Percentiles rank a stretch among this genome's conserved stretches.
Conservation (phyloP, 2,329 filamentous ascomycete species). For the Karstenula rhodostoma region DNA sequence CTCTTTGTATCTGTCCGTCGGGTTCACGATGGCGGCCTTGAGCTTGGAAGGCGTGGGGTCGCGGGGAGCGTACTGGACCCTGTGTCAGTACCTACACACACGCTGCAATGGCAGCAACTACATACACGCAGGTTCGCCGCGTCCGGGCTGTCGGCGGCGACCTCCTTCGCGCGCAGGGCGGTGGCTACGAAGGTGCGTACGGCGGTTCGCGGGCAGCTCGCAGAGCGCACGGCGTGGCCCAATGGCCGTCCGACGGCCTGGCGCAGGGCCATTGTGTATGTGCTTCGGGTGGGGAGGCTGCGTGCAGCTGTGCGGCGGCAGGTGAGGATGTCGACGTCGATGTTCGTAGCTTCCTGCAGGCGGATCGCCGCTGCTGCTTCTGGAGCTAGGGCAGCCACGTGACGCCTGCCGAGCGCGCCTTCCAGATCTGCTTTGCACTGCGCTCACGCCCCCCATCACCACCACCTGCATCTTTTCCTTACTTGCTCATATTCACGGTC, state of each 20-base stretch:
- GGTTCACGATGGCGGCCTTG: slow-evolving; percentile 83
- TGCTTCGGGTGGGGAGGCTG: slow-evolving; percentile 27
- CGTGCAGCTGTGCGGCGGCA: slow-evolving; percentile 33
- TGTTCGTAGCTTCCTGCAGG: slow-evolving; percentile 21
- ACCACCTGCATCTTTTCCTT: slow-evolving; percentile 35
- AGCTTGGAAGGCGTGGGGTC: slow-evolving; percentile 60
- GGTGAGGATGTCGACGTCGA: slow-evolving; percentile 35
- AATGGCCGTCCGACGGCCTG: slow-evolving; percentile 51
- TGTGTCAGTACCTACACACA: slow-evolving; percentile 27
- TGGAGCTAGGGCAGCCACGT: slow-evolving; percentile 14
- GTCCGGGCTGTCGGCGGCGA: slow-evolving; percentile 51
- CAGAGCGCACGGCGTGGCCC: slow-evolving; percentile 46
- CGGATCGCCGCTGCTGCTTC: slow-evolving; percentile 11
- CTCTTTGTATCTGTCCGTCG: slow-evolving; percentile 88
- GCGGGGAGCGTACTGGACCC: slow-evolving; percentile 53
- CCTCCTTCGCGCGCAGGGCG: slow-evolving; percentile 53
- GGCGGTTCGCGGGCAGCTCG: slow-evolving; percentile 41
- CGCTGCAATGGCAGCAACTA: not conserved
- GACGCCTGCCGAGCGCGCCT: slow-evolving; percentile 16
- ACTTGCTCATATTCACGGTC: slow-evolving; percentile 32
- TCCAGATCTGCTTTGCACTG: slow-evolving; percentile 18
- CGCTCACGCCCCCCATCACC: slow-evolving; percentile 35
- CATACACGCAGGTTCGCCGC: slow-evolving; percentile 58
- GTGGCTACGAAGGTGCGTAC: slow-evolving; percentile 55
- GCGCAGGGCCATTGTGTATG: slow-evolving; percentile 51